These are phyloP conservation scores for Marvania coccoides DNA, from an alignment of 139 green algal genomes.

Conservation along the genomic window DNA sequence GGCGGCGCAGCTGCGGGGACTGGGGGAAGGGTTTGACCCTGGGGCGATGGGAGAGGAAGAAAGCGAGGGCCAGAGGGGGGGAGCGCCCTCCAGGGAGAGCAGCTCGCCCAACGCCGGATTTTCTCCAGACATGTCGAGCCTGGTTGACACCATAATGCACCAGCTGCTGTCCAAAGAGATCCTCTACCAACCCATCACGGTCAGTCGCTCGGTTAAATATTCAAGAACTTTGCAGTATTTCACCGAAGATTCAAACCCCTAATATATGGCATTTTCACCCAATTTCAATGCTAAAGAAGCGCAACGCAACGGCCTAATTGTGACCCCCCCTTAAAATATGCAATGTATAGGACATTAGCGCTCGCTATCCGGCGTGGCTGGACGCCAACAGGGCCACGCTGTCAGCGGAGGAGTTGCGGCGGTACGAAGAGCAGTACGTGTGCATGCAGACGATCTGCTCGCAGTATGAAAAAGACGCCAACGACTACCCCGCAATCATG, in stretches of 20 bases:
- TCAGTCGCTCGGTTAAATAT: no score
- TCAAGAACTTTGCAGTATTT: no score
- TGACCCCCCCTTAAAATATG: neutral
- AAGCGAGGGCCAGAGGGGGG: no score
- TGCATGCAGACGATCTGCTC: slow-evolving; percentile 54
- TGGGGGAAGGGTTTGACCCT: neutral
- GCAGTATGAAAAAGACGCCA: slow-evolving; percentile 61
- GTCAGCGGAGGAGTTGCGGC: slow-evolving; percentile 35
- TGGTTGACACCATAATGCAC: slow-evolving; percentile 76
- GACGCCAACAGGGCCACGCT: slow-evolving; percentile 32
- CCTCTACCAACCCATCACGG: slow-evolving; percentile 75
- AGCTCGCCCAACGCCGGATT: neutral
- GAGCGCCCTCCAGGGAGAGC: neutral
- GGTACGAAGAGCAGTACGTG: slow-evolving; percentile 58
- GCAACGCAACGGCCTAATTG: no score
- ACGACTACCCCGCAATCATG: slow-evolving; percentile 55
- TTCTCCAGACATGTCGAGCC: slow-evolving; percentile 29
- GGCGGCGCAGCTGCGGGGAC: neutral
- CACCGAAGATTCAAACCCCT: no score
- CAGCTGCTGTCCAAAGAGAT: slow-evolving; percentile 84
- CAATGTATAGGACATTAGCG: slow-evolving; percentile 69
- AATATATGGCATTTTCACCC: no score
- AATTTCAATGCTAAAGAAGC: no score
- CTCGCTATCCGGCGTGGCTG: slow-evolving; percentile 75
- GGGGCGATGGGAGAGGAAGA: no score